Evolutionary conservation across 1,284 basidiomycete species (phyloP).

Genomic region (Wallemia mellicola): DNA sequence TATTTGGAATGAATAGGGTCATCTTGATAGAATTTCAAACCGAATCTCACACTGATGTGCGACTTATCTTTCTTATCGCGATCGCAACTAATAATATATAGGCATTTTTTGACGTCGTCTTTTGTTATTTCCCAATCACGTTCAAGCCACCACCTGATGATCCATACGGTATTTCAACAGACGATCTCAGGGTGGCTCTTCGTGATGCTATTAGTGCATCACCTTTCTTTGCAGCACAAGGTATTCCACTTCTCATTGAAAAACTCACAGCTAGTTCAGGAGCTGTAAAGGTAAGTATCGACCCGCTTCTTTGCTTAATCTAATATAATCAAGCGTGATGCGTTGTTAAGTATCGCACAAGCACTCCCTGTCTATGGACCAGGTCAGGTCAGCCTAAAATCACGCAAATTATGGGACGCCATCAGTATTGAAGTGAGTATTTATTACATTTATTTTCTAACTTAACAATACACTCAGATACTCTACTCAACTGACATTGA

Average conservation of each 20-base stretch:
- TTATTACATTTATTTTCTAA: not conserved
- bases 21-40: slow-evolving; percentile 70
- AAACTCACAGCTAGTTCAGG: slow-evolving; percentile 65
- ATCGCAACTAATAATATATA: slow-evolving; percentile 13
- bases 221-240: slow-evolving; percentile 51
- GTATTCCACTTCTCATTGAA: slow-evolving; percentile 67
- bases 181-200: slow-evolving; percentile 49
- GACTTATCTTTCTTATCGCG: slow-evolving; percentile 7
- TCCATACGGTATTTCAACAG: slow-evolving; percentile 68
- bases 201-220: slow-evolving; percentile 48
- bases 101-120: slow-evolving; percentile 80
- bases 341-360: slow-evolving; percentile 35
- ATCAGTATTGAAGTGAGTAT: slow-evolving; percentile 47
- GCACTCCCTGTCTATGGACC: slow-evolving; percentile 61
- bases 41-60: slow-evolving; percentile 37
- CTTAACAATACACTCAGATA: slow-evolving; percentile 23
- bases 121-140: slow-evolving; percentile 97
- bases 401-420: slow-evolving; percentile 51
- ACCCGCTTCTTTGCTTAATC: not conserved
- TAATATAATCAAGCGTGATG: slow-evolving; percentile 30
- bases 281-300: slow-evolving; percentile 35
- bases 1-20: slow-evolving; percentile 60
- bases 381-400: slow-evolving; percentile 27
- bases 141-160: slow-evolving; percentile 85
- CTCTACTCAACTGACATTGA: slow-evolving; percentile 55